Evolutionary conservation across 257 asterid species (phyloP), one percentile per base, ranked within the genome.

Genomic region (Solanum virginianum): DNA sequence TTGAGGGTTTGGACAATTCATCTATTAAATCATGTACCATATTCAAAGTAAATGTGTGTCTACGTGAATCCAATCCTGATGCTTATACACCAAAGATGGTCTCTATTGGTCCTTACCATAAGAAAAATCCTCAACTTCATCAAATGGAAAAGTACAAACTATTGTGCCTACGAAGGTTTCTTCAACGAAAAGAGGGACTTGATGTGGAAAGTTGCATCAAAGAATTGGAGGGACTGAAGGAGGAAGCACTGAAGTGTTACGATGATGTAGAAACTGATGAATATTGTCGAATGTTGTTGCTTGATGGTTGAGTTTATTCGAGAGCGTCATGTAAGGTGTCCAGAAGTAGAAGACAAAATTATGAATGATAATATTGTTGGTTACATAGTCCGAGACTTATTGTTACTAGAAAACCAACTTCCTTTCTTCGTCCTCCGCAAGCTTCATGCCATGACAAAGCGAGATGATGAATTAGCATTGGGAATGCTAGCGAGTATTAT

Each of bases 31-130:
- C 14, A 9, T 18, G 49, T 24, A n/a, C n/a, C n/a, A n/a, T n/a
- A n/a, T n/a, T n/a, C n/a, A n/a, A n/a, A n/a, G n/a, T n/a, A n/a
- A n/a, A n/a, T n/a, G n/a, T n/a, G n/a, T n/a, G n/a, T n/a, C n/a
- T n/a, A n/a, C n/a, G n/a, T n/a, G n/a, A n/a, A 49, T 54, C n/a
- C 18, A 87, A 84, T 77, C 57, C 85, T 16, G 39, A 17, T 18
- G 71, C 75, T 62, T 87, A 62, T 71, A 18, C 20, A 26, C 89
- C 89, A 29, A 54, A 62, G 17, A 11, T 84, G 14, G 3, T 87
- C 20, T 71, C 89, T 5, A 81, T 87, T 14, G 89, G 89, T 53
- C 89, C 87, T 55, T 81, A 84, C 13, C 66, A 84, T 53, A 51
- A 36, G 3, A 51, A 51, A 4, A 80, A 83, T 39, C n/a, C 51